phyloP scores from a whole-genome alignment of 2,329 filamentous ascomycete genomes.

The Penicillium frequentans region DNA sequence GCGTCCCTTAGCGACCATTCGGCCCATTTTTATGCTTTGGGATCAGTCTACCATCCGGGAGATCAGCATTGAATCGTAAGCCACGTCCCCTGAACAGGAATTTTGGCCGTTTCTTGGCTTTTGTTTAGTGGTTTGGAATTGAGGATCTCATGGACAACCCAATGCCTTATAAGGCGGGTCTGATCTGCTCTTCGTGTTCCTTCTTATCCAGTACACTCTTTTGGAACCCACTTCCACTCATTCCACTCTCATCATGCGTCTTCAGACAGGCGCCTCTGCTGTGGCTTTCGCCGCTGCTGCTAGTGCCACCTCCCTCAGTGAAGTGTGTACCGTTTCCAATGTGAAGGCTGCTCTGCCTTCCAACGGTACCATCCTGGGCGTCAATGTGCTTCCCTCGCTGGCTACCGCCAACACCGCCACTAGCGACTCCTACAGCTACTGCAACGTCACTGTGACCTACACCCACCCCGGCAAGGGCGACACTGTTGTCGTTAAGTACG shows the following conservation, averaged over 20 bases:
- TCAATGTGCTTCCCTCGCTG: constrained; percentile 43
- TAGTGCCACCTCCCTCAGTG: constrained; percentile 37
- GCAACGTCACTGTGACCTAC: constrained; percentile 47
- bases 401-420: constrained; percentile 39
- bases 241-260: constrained; percentile 24
- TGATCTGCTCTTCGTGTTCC: background rate
- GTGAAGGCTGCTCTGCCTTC: constrained; percentile 45
- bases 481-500: constrained; percentile 37
- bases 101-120: constrained; percentile 1
- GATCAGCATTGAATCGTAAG: constrained; percentile 8
- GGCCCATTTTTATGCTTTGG: constrained; percentile 2
- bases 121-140: background rate
- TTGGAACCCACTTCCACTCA: background rate
- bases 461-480: constrained; percentile 45
- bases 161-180: background rate
- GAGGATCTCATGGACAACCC: background rate
- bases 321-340: constrained; percentile 46
- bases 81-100: background rate
- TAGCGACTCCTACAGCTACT: constrained; percentile 31
- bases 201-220: background rate
- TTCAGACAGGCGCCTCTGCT: constrained; percentile 13
- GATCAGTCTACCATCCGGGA: constrained; percentile 4
- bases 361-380: constrained; percentile 44
- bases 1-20: background rate
- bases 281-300: constrained; percentile 28